Evolutionary conservation across 75 land plant genomes (phyloP).

Genomic region (Gnetum montanum): DNA sequence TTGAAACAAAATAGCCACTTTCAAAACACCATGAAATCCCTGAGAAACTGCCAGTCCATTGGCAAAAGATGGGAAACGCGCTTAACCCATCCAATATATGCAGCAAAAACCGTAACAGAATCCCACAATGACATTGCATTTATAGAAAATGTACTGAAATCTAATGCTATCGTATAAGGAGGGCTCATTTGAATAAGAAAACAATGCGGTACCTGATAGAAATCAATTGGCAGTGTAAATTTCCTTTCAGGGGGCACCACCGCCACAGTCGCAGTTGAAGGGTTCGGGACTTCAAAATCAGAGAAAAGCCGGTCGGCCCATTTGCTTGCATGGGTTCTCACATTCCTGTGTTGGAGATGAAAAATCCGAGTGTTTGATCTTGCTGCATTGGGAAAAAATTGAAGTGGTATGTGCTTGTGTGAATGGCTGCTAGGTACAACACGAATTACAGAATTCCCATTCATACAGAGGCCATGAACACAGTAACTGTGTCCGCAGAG

Average conservation of each 20-base stretch:
- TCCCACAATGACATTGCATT: background rate
- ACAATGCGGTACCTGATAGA: slow-evolving; percentile 42
- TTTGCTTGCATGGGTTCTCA: slow-evolving; percentile 30
- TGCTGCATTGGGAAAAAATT: background rate
- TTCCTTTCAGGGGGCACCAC: slow-evolving; percentile 21
- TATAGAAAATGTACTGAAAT: background rate
- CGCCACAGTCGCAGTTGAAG: background rate
- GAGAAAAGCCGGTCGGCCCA: slow-evolving; percentile 38
- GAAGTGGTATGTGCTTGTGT: background rate
- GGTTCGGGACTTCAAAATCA: slow-evolving; percentile 17
- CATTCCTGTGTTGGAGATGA: background rate
- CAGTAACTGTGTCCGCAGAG: background rate
- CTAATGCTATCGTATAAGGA: background rate
- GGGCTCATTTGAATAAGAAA: too few relatives aligned
- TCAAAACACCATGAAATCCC: background rate
- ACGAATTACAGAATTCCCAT: background rate
- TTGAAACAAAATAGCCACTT: background rate
- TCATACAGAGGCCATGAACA: background rate
- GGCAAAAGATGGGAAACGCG: background rate
- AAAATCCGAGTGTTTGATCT: background rate
- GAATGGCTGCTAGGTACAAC: background rate
- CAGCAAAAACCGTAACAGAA: background rate
- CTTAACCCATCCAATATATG: background rate
- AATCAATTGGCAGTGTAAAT: slow-evolving; percentile 62
- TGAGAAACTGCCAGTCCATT: background rate